These are phyloP conservation scores for Rhynchosporium agropyri DNA, from an alignment of 2,329 filamentous ascomycete species.

Conservation along the genomic window DNA sequence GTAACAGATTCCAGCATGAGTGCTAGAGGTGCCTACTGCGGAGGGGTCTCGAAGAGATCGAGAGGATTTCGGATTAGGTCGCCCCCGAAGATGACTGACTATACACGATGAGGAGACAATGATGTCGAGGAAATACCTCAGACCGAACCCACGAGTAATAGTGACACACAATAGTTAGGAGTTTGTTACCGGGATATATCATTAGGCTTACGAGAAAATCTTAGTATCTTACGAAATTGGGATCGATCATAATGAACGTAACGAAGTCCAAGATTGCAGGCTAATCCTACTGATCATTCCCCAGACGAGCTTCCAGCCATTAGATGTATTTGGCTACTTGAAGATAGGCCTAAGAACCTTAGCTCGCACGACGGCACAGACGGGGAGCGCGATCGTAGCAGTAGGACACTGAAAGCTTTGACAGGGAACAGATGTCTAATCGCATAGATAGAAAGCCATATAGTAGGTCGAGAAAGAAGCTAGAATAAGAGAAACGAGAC, in stretches of 20 bases:
- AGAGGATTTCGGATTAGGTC: conserved; percentile 75
- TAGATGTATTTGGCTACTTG: conserved; percentile 61
- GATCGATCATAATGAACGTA: conserved; percentile 74
- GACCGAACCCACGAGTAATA: conserved; percentile 70
- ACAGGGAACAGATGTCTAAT: conserved; percentile 89
- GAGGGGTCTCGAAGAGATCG: conserved; percentile 64
- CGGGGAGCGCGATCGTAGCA: conserved; percentile 83
- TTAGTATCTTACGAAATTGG: conserved; percentile 84
- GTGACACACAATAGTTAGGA: conserved; percentile 48
- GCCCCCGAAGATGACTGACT: conserved; percentile 65
- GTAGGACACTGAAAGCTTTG: conserved; percentile 80
- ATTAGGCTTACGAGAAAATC: conserved; percentile 75
- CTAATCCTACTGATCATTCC: conserved; percentile 82
- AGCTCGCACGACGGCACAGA: conserved; percentile 82
- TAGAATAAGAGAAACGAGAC: conserved; percentile 88
- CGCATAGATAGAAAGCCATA: conserved; percentile 89
- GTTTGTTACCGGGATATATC: conserved; percentile 84
- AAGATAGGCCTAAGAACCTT: conserved; percentile 84
- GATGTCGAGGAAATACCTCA: conserved; percentile 86
- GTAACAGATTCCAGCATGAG: conserved; percentile 76
- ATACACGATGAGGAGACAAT: conserved; percentile 73
- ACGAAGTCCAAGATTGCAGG: conserved; percentile 88
- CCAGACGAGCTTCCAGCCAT: conserved; percentile 76
- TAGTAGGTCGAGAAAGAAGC: conserved; percentile 76
- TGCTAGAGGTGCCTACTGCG: conserved; percentile 67